phyloP scores from a whole-genome alignment of 2,329 filamentous ascomycete genomes.

The Monosporascus sp. region DNA sequence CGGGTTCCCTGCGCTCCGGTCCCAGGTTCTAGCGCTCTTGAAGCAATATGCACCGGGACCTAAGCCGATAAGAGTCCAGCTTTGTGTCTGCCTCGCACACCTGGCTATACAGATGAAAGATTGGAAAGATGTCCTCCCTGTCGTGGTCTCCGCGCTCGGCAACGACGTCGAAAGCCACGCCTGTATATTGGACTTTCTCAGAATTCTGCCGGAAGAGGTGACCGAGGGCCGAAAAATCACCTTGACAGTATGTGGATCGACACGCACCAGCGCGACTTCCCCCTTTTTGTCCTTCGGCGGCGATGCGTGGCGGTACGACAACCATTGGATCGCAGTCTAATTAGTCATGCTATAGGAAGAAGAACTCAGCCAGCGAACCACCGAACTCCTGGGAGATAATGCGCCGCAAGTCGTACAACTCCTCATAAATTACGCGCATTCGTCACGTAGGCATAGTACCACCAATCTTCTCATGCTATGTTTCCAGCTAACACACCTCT shows the following conservation, averaged over 20 bases:
- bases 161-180: slow-evolving; percentile 72
- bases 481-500: slow-evolving; percentile 1
- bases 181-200: slow-evolving; percentile 91
- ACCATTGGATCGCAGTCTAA: slow-evolving; percentile 38
- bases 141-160: slow-evolving; percentile 74
- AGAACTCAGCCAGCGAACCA: slow-evolving; percentile 79
- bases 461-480: slow-evolving; percentile 13
- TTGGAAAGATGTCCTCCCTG: slow-evolving; percentile 88
- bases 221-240: slow-evolving; percentile 99
- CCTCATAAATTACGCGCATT: slow-evolving; percentile 85
- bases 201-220: slow-evolving; percentile 96
- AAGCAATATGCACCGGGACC: slow-evolving; percentile 77
- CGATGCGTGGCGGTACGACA: slow-evolving; percentile 23
- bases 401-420: slow-evolving; percentile 80
- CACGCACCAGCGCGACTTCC: slow-evolving; percentile 40
- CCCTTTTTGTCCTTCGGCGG: slow-evolving; percentile 20
- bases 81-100: slow-evolving; percentile 91
- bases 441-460: slow-evolving; percentile 62
- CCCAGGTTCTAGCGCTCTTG: slow-evolving; percentile 76
- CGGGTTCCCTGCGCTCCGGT: slow-evolving; percentile 71
- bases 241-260: slow-evolving; percentile 87
- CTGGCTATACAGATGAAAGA: slow-evolving; percentile 92
- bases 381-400: slow-evolving; percentile 86
- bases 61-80: slow-evolving; percentile 79
- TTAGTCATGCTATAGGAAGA: slow-evolving; percentile 71